A percentile compares a stretch with the other conserved stretches of the same genome.
phyloP scores from a whole-genome alignment of 495 filamentous ascomycete genomes.

The Cenococcum geophilum region DNA sequence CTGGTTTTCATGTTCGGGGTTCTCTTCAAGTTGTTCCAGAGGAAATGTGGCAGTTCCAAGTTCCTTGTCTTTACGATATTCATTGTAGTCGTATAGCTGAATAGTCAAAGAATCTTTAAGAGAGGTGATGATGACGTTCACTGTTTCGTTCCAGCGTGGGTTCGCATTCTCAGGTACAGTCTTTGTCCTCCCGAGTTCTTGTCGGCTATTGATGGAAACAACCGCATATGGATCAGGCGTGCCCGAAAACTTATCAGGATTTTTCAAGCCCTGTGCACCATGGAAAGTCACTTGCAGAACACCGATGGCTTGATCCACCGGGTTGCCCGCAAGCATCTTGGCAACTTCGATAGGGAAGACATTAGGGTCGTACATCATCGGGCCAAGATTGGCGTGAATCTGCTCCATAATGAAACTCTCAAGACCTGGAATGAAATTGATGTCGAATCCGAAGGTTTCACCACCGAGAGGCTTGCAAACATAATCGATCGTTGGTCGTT shows the following conservation, averaged over 20 bases:
- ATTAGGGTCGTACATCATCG: conserved; percentile 97
- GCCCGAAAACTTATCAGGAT: conserved; percentile 86
- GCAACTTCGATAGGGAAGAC: conserved; percentile 98
- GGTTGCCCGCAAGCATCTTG: conserved; percentile 94
- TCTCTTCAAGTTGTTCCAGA: conserved; percentile 71
- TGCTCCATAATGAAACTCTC: conserved; percentile 91
- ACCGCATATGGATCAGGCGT: conserved; percentile 88
- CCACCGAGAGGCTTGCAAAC: conserved; percentile 96
- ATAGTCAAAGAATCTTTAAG: conserved; percentile 80
- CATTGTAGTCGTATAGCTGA: conserved; percentile 86
- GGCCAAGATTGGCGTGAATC: conserved; percentile 83
- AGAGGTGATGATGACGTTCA: conserved; percentile 88
- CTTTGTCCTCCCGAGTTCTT: conserved; percentile 81
- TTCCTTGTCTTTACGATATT: conserved; percentile 92
- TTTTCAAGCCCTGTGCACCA: conserved; percentile 85
- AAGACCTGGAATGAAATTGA: conserved; percentile 95
- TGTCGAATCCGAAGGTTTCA: conserved; percentile 92
- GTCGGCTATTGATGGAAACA: conserved; percentile 77
- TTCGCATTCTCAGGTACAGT: conserved; percentile 74
- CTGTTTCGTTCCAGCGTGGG: conserved; percentile 92
- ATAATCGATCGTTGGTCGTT: conserved; percentile 75
- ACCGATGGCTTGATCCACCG: conserved; percentile 93
- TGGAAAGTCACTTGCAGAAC: conserved; percentile 88
- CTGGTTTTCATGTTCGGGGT: conserved; percentile 73
- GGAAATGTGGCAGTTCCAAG: conserved; percentile 79